phyloP scores from a whole-genome alignment of 257 asterid species.

The Solanum stenotomum region DNA sequence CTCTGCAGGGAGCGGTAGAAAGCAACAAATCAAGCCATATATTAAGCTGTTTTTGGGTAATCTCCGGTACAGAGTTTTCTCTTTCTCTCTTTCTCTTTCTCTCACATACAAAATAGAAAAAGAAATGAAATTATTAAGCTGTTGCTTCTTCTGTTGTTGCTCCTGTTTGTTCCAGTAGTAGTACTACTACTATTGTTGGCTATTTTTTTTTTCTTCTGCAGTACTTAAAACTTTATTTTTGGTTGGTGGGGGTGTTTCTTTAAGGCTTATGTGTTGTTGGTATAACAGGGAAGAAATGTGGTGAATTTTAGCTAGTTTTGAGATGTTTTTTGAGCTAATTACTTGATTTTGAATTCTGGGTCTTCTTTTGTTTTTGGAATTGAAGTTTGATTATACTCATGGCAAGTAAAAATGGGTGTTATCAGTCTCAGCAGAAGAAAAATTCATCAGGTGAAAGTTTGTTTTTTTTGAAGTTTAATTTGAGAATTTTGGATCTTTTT shows the following conservation, averaged over 20 bases:
- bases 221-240: background rate
- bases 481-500: background rate
- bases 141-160: background rate
- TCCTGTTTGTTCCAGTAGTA: background rate
- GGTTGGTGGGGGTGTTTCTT: background rate
- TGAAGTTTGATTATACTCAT: constrained; percentile 4
- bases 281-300: constrained; percentile 2
- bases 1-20: constrained; percentile 11
- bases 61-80: constrained; percentile 22
- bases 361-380: background rate
- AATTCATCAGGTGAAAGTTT: constrained; percentile 17
- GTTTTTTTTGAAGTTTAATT: background rate
- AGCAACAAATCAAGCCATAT: constrained; percentile 43
- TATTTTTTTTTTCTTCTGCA: background rate
- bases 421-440: constrained; percentile 12
- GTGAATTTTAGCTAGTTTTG: background rate
- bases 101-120: background rate
- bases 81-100: background rate
- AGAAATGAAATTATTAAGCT: background rate
- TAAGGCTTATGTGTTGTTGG: background rate
- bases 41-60: constrained; percentile 32
- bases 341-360: background rate
- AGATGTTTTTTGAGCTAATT: background rate
- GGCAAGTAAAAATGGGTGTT: constrained; percentile 22
- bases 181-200: background rate